Percentiles rank a stretch among this genome's conserved stretches.
These are phyloP conservation scores for Talaromyces pinophilus DNA, from an alignment of 2,329 filamentous ascomycete species.

Conservation along the genomic window DNA sequence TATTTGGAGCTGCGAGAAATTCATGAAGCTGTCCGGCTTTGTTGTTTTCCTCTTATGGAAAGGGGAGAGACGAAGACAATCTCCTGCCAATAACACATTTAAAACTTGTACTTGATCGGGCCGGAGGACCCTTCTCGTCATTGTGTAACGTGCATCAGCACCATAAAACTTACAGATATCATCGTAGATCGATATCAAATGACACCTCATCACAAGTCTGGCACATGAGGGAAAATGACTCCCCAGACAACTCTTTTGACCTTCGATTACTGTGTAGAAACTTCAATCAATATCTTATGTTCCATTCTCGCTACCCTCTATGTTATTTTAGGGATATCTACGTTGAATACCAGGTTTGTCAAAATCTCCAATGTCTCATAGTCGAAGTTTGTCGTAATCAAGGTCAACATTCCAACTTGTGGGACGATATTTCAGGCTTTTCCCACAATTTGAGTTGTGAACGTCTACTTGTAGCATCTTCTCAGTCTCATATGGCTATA, in stretches of 20 bases:
- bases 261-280: not conserved
- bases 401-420: too few relatives aligned
- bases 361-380: not conserved
- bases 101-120: not conserved
- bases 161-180: not conserved
- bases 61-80: not conserved
- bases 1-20: not conserved
- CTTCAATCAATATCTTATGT: slow-evolving; percentile 1
- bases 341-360: not conserved
- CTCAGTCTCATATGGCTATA: too few relatives aligned
- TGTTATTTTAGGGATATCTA: not conserved
- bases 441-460: too few relatives aligned
- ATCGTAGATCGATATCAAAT: not conserved
- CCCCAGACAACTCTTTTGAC: not conserved
- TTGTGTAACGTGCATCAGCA: too few relatives aligned
- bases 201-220: not conserved
- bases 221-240: not conserved
- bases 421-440: too few relatives aligned
- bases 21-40: not conserved
- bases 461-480: too few relatives aligned
- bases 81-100: not conserved
- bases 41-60: not conserved
- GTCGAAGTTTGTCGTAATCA: not conserved
- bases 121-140: not conserved
- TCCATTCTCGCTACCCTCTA: not conserved